phyloP scores from a whole-genome alignment of 352 stramenopile species.

The Phytophthora hibernalis region DNA sequence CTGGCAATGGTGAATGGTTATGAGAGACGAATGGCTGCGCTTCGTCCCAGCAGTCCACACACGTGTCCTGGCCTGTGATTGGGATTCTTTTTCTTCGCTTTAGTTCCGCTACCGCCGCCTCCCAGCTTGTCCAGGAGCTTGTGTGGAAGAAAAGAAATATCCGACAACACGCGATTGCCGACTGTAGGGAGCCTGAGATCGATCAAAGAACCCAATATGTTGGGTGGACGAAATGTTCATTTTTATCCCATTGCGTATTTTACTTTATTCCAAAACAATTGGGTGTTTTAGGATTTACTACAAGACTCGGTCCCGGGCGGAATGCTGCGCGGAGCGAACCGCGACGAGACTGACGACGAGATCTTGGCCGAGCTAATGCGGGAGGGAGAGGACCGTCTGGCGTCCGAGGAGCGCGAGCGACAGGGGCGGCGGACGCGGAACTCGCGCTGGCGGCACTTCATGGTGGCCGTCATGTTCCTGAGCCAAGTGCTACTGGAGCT shows the following conservation, averaged over 20 bases:
- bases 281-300: neutral
- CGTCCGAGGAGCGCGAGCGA: constrained; percentile 30
- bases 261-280: too few species aligned
- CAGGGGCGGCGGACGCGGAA: constrained; percentile 16
- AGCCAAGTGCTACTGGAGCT: constrained; percentile 60
- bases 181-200: too few species aligned
- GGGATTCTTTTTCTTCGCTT: constrained; percentile 36
- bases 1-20: neutral
- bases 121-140: constrained; percentile 23
- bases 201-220: neutral
- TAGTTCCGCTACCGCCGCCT: constrained; percentile 11
- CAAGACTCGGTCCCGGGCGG: too few species aligned
- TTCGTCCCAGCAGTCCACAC: constrained; percentile 13
- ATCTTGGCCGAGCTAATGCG: constrained; percentile 52
- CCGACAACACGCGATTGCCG: too few species aligned
- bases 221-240: neutral
- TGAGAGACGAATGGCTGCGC: constrained; percentile 1
- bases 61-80: constrained; percentile 12
- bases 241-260: neutral
- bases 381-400: constrained; percentile 41
- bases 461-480: constrained; percentile 51
- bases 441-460: constrained; percentile 51
- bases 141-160: too few species aligned
- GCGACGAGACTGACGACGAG: constrained; percentile 52
- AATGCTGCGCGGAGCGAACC: constrained; percentile 32